phyloP scores from a whole-genome alignment of 1,139 yeast species.

The Pichia sp. region DNA sequence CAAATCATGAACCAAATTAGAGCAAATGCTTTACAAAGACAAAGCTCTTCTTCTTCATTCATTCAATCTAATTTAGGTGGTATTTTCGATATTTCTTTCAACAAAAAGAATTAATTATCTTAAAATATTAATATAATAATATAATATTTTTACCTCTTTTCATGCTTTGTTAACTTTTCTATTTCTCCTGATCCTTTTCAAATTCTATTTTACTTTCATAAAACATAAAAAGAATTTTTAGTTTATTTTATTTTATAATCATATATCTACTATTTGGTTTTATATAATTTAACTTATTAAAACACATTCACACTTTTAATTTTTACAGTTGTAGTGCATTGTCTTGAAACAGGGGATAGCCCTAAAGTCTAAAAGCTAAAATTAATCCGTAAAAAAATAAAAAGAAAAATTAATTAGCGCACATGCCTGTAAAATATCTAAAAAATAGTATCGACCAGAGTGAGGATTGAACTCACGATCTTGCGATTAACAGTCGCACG shows the following conservation, averaged over 20 bases:
- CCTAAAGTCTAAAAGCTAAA: neutral
- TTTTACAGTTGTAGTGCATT: no score
- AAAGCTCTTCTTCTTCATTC: constrained; percentile 23
- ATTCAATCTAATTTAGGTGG: constrained; percentile 26
- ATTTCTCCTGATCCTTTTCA: neutral
- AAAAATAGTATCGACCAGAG: constrained; percentile 21
- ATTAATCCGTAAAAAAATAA: neutral
- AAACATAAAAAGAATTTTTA: neutral
- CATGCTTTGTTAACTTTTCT: neutral
- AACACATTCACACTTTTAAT: neutral
- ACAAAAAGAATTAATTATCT: constrained; percentile 19
- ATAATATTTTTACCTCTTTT: neutral
- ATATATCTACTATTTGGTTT: neutral
- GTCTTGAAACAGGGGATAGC: no score
- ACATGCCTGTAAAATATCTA: neutral
- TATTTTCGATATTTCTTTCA: constrained; percentile 28
- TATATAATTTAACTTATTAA: no score
- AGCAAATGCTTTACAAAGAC: constrained; percentile 23
- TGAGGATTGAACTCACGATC: constrained; percentile 29
- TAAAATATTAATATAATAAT: no score
- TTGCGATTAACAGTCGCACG: constrained; percentile 30
- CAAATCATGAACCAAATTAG: constrained; percentile 32
- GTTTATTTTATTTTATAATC: neutral
- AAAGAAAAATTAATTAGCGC: neutral
- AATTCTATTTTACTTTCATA: neutral